Conservation (phyloP, 2,329 filamentous ascomycete species). For the Chaetomium olivaceum region DNA sequence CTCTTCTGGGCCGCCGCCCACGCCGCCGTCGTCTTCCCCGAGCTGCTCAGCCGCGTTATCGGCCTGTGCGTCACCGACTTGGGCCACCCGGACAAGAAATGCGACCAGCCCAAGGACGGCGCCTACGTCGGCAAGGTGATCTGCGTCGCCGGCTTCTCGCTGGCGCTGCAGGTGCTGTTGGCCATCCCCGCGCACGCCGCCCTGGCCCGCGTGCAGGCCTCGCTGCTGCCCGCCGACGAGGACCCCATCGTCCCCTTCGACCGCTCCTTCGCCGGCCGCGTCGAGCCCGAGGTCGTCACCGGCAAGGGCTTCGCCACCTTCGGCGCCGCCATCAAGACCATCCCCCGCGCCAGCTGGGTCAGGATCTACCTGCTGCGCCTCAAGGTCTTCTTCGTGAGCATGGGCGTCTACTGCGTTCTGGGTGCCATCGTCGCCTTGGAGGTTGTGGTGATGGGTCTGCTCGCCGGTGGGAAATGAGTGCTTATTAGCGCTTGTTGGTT, state of each 20-base stretch:
- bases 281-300: constrained; percentile 72
- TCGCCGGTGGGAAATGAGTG: not conserved
- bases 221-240: constrained; percentile 76
- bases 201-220: constrained; percentile 81
- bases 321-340: constrained; percentile 75
- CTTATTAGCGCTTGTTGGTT: not conserved
- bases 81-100: constrained; percentile 39
- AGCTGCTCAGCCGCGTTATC: constrained; percentile 49
- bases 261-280: constrained; percentile 76
- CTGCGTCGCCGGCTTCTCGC: constrained; percentile 46
- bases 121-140: constrained; percentile 50
- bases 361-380: constrained; percentile 73
- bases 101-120: constrained; percentile 50
- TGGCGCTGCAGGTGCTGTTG: constrained; percentile 60
- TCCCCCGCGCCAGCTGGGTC: constrained; percentile 70
- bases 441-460: constrained; percentile 43
- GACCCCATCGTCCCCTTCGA: constrained; percentile 90
- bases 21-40: constrained; percentile 50
- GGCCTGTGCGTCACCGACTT: constrained; percentile 46
- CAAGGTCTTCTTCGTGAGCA: constrained; percentile 65
- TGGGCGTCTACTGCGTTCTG: constrained; percentile 51
- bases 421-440: constrained; percentile 34
- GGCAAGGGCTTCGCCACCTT: constrained; percentile 71
- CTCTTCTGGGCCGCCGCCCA: constrained; percentile 61
- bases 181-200: constrained; percentile 75